Evolutionary conservation across 805 yeast species (phyloP), one percentile per base, ranked within the genome.

Genomic region (Zygotorulaspora sp.): DNA sequence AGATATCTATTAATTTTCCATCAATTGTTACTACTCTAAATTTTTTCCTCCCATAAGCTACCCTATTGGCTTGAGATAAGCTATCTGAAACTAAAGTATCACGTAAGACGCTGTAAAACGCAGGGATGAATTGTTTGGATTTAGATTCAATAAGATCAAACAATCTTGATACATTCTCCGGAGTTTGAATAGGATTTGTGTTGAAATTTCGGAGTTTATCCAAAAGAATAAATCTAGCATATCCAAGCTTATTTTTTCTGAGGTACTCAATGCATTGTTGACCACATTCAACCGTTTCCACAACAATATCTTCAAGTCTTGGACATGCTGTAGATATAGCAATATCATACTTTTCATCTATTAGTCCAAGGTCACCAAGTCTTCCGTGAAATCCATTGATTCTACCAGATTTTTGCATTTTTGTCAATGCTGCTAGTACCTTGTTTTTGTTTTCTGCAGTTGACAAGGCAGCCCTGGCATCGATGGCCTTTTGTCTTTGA

Each of bases 271-370:
- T 83, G 57, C 94, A 83, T 40, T 71, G 75, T 48, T 79, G 83
- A 5, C 87, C 94, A 36, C 78, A 75, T 36, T 74, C 77, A 2
- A 80, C 77, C 3, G 76, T 72, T 32, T 88, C 97, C 2, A 92
- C 97, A 12, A 92, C 97, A 71, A 88, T 78, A 45, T 94, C 90
- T 57, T 90, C 95, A 40, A 92, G 68, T 6, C 89, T 80, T 1
- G 95, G 88, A 48, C 92, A 87, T 0, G 96, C 97, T 0, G 97
- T 92, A 0, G 97, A 88, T 6, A 92, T 78, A 0, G 98, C 98
- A 36, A 88, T 75, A 62, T 94, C 97, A 58, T 83, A 92, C 52
- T 76, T 74, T 47, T 83, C 85, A 57, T 87, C 96, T 46, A 92
- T 92, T 2, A 74, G 72, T n/a, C 96, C 99, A 30, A 92, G 66